phyloP scores from a whole-genome alignment of 108 stramenopile species.

The Pseudonitzschia delicatissima region DNA sequence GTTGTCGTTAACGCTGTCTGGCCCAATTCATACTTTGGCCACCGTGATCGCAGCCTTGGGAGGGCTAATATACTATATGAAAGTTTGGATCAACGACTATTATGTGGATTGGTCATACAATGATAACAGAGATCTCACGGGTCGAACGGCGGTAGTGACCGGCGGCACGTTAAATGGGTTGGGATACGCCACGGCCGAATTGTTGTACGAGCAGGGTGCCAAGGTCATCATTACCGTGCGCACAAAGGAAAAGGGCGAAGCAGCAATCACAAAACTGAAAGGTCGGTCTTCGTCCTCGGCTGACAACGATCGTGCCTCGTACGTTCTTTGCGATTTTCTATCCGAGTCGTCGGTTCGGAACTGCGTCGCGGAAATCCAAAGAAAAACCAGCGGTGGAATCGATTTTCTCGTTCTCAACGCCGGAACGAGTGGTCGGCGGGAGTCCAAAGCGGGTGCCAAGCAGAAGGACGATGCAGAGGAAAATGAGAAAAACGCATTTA shows the following conservation, averaged over 20 bases:
- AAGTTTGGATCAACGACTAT: slow-evolving; percentile 5
- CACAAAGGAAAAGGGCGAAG: not conserved
- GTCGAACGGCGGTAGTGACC: not conserved
- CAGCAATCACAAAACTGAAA: not conserved
- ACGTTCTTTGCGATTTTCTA: slow-evolving; percentile 4
- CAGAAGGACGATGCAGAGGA: not conserved
- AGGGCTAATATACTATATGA: not conserved
- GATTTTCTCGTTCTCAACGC: slow-evolving; percentile 16
- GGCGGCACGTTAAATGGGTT: slow-evolving; percentile 2
- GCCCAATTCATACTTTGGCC: too few species aligned
- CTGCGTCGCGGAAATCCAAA: not conserved
- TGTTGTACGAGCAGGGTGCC: slow-evolving; percentile 3
- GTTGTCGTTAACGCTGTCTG: not conserved
- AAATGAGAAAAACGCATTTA: not conserved
- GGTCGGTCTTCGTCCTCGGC: not conserved
- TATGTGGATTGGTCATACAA: not conserved
- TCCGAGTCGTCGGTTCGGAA: slow-evolving; percentile 1
- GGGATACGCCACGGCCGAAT: slow-evolving; percentile 8
- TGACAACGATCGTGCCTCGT: not conserved
- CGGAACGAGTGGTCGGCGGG: not conserved
- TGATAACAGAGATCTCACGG: not conserved
- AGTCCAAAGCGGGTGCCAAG: not conserved
- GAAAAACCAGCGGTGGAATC: not conserved
- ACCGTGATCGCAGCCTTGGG: not conserved
- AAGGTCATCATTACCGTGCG: not conserved